Base-by-base conservation (phyloP, 805 yeast species). In the Ogataea allantospora region DNA sequence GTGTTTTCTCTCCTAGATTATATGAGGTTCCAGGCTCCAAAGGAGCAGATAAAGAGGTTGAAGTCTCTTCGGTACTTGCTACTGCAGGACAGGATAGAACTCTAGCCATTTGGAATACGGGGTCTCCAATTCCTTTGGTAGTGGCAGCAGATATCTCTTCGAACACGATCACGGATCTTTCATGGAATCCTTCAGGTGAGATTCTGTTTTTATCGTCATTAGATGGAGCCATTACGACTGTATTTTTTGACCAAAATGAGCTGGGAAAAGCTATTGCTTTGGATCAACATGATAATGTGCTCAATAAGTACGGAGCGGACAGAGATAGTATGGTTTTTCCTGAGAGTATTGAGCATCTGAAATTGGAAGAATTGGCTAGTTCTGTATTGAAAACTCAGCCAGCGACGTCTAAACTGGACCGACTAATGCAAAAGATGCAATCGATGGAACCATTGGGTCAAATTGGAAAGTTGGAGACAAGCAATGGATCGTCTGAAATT, bases 1-100 rank as follows among this genome's bases (percentile, higher is more conserved):
- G 82, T 33, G 64, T 78, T 1, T 85, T 85, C 51, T 80, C 84
- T 14, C 93, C 95, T 1, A 65, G 85, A 37, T 53, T 84, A 19
- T 85, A 77, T 50, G 74, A 73, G 30, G 35, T 51, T 12, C 38
- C 30, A 6, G 17, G 33, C 3, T 22, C n/a, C 2, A 34, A 30
- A 13, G 27, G 14, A 53, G 44, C 48, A 7, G 51, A 46, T 15
- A 46, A 50, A 21, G 48, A 45, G 13, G 51, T 49, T 14, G 49
- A 50, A 14, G 58, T 39, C 63, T 70, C 83, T 6, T 82, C 96
- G 0, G 75, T 91, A 0, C 68, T 91, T n/a, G 96, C 97, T 2
- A 84, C 96, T 19, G 96, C 91, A 10, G 98, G 98, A 8, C 98
- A 91, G 62, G 99, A 91, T 61, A 80, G 86, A 53, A 75, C 88